These are phyloP conservation scores for Jatropha multifida DNA, from an alignment of 441 rosid genomes.

Conservation along the genomic window DNA sequence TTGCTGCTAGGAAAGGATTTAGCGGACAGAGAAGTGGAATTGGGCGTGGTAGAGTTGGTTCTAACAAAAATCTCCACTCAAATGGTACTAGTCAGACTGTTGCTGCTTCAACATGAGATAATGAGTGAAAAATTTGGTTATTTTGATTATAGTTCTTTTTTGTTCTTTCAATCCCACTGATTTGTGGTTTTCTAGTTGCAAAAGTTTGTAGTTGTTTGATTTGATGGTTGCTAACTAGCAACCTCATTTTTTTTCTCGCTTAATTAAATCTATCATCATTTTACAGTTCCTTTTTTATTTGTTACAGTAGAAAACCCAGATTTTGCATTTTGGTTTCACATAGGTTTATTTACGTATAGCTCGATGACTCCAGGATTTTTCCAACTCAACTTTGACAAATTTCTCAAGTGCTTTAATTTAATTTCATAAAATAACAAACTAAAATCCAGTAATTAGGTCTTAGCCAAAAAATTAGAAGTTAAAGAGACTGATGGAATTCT, in stretches of 20 bases:
- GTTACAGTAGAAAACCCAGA: too few species aligned
- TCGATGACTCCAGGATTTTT: too few species aligned
- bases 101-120: conserved; percentile 37
- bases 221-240: conserved; percentile 36
- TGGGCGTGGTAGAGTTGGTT: conserved; percentile 45
- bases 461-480: too few species aligned
- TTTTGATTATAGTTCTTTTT: not conserved
- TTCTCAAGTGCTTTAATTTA: too few species aligned
- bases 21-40: conserved; percentile 41
- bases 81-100: conserved; percentile 25
- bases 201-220: conserved; percentile 14
- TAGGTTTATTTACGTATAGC: too few species aligned
- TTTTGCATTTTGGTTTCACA: too few species aligned
- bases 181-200: conserved; percentile 15
- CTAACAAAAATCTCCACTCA: conserved; percentile 26
- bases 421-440: too few species aligned
- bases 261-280: conserved; percentile 6
- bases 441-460: not conserved
- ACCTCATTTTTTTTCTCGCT: conserved; percentile 12
- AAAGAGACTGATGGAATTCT: too few species aligned
- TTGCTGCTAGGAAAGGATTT: conserved; percentile 21
- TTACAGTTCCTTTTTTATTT: too few species aligned
- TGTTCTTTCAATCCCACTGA: not conserved
- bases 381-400: too few species aligned
- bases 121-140: not conserved